Percentiles rank a stretch among this genome's conserved stretches.
Evolutionary conservation across 495 filamentous ascomycete genomes (phyloP).

Genomic region (Penicillium argentinense): DNA sequence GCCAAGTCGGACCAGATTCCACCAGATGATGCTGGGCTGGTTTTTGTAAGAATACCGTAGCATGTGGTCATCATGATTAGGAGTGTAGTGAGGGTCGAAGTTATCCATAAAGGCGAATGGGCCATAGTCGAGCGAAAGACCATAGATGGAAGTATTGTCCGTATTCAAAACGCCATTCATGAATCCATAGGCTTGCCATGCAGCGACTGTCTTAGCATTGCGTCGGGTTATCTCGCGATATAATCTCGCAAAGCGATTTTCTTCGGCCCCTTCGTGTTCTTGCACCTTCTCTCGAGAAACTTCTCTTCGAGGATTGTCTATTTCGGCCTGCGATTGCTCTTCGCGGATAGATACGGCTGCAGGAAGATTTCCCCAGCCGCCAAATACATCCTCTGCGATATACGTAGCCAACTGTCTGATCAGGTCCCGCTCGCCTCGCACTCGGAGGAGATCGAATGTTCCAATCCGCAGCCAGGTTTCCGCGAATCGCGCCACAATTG

Average conservation of each 20-base stretch:
- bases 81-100: constrained; percentile 92
- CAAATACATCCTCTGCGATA: constrained; percentile 80
- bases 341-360: constrained; percentile 39
- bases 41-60: constrained; percentile 89
- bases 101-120: constrained; percentile 96
- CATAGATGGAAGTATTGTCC: constrained; percentile 91
- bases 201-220: constrained; percentile 86
- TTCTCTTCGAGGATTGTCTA: constrained; percentile 44
- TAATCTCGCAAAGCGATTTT: constrained; percentile 83
- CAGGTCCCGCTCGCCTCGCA: constrained; percentile 73
- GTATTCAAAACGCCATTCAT: constrained; percentile 98
- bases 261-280: constrained; percentile 60
- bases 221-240: constrained; percentile 85
- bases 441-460: constrained; percentile 85
- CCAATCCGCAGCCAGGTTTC: constrained; percentile 88
- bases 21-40: constrained; percentile 96
- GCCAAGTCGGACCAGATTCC: constrained; percentile 92
- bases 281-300: constrained; percentile 58
- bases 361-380: constrained; percentile 79
- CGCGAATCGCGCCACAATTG: constrained; percentile 90
- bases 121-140: constrained; percentile 88
- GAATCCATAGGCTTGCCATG: constrained; percentile 97
- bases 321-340: constrained; percentile 34
- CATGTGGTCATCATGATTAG: constrained; percentile 91
- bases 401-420: constrained; percentile 76